A percentile compares a stretch with the other conserved stretches of the same genome.
These are phyloP conservation scores for Cystobasidium slooffiae DNA, from an alignment of 1,284 basidiomycete species.

Conservation along the genomic window DNA sequence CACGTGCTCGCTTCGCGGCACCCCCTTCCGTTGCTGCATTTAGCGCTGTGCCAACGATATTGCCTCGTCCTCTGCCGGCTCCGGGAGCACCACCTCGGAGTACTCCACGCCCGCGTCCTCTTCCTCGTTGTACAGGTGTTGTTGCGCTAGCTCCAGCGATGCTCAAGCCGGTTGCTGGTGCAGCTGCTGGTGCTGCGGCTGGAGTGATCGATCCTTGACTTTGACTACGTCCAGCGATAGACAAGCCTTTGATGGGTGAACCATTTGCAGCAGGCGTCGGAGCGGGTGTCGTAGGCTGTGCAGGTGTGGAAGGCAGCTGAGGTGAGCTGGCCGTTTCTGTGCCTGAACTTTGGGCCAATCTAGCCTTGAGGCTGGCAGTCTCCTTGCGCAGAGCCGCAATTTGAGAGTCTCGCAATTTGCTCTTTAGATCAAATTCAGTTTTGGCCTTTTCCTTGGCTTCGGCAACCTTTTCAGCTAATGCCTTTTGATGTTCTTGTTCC, in stretches of 20 bases:
- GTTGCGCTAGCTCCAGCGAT: conserved; percentile 6
- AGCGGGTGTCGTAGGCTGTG: neutral
- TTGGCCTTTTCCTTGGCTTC: conserved; percentile 21
- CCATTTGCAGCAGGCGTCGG: neutral
- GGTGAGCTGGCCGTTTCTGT: conserved; percentile 2
- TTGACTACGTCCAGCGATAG: conserved; percentile 37
- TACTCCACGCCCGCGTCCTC: conserved; percentile 26
- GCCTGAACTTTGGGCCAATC: conserved; percentile 16
- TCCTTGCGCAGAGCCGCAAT: conserved; percentile 36
- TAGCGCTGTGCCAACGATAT: conserved; percentile 30
- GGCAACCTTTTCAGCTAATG: conserved; percentile 5
- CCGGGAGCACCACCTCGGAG: conserved; percentile 3
- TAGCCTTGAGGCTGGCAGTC: conserved; percentile 28
- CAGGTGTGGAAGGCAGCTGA: conserved; percentile 6
- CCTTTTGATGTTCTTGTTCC: conserved; percentile 33
- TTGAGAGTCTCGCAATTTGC: conserved; percentile 32
- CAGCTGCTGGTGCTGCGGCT: conserved; percentile 7
- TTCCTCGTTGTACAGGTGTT: neutral
- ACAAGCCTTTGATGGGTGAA: conserved; percentile 15
- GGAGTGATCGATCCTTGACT: conserved; percentile 4
- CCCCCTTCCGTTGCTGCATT: conserved; percentile 20
- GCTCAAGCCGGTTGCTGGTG: conserved; percentile 16
- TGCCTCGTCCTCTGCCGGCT: conserved; percentile 39
- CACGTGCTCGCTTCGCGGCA: conserved; percentile 11
- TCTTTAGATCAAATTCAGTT: conserved; percentile 37